Evolutionary conservation across 202 grass and related monocot species (phyloP).

Genomic region (Musa balbisiana): DNA sequence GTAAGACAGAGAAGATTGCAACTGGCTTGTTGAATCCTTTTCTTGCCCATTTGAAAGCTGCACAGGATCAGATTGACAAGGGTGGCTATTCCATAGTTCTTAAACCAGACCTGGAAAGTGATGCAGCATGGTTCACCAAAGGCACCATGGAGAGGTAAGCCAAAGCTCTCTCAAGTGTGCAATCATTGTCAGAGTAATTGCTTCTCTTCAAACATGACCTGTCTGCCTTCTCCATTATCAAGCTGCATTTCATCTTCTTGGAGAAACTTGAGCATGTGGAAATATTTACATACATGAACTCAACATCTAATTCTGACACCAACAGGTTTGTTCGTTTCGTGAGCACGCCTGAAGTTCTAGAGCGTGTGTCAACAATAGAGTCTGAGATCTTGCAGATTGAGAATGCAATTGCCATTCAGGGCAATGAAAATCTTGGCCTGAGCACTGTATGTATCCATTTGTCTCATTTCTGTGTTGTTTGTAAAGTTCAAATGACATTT

Average conservation of each 20-base stretch:
- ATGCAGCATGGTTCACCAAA: slow-evolving; percentile 21
- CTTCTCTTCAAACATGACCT: not conserved
- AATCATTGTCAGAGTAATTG: not conserved
- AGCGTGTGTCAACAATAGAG: slow-evolving; percentile 20
- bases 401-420: slow-evolving; percentile 41
- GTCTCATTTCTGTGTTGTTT: not conserved
- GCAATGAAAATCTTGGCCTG: slow-evolving; percentile 53
- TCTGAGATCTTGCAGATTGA: slow-evolving; percentile 24
- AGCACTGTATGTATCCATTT: slow-evolving; percentile 41
- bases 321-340: slow-evolving; percentile 26
- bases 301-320: not conserved
- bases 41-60: slow-evolving; percentile 15
- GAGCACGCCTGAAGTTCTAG: slow-evolving; percentile 22
- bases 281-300: not conserved
- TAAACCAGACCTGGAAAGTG: slow-evolving; percentile 1
- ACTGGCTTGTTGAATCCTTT: slow-evolving; percentile 19
- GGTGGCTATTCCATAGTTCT: slow-evolving; percentile 21
- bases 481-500: slow-evolving; percentile 24
- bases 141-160: slow-evolving; percentile 17
- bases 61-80: slow-evolving; percentile 19
- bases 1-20: slow-evolving; percentile 10
- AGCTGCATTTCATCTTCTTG: not conserved
- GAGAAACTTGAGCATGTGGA: not conserved
- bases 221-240: not conserved
- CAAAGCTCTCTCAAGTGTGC: not conserved